Percentiles rank a stretch among this genome's conserved stretches.
These are phyloP conservation scores for Leishmania tarentolae DNA, from an alignment of 208 protist genomes.

Conservation along the genomic window DNA sequence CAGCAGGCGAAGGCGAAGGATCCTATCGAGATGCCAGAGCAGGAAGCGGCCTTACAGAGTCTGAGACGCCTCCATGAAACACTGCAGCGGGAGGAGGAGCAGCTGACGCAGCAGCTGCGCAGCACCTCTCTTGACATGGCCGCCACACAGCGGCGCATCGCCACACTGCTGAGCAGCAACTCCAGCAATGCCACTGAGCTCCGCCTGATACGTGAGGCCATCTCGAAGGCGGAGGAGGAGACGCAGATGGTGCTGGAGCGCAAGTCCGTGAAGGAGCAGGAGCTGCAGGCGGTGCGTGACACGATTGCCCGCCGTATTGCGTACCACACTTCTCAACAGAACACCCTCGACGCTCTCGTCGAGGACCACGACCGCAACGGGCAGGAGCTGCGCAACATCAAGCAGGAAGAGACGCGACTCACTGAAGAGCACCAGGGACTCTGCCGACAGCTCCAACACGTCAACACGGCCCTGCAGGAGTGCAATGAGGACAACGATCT, in stretches of 20 bases:
- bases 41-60: constrained; percentile 95
- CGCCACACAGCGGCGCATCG: constrained; percentile 48
- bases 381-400: constrained; percentile 40
- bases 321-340: constrained; percentile 40
- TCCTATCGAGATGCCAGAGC: constrained; percentile 86
- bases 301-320: constrained; percentile 47
- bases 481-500: constrained; percentile 88
- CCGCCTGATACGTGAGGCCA: constrained; percentile 35
- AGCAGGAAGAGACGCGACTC: constrained; percentile 52
- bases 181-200: constrained; percentile 56
- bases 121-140: constrained; percentile 55
- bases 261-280: constrained; percentile 82
- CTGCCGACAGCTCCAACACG: constrained; percentile 73
- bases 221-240: constrained; percentile 61
- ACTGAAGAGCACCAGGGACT: constrained; percentile 87
- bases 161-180: constrained; percentile 51
- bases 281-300: constrained; percentile 69
- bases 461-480: constrained; percentile 85
- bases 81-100: constrained; percentile 93
- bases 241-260: constrained; percentile 50
- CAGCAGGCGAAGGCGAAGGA: constrained; percentile 90
- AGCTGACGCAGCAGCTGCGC: constrained; percentile 54
- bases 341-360: constrained; percentile 57
- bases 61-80: constrained; percentile 91
- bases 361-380: constrained; percentile 57